Evolutionary conservation across 1,284 basidiomycete genomes (phyloP), one percentile per base, ranked within the genome.

Genomic region (Cystobasidium slooffiae): DNA sequence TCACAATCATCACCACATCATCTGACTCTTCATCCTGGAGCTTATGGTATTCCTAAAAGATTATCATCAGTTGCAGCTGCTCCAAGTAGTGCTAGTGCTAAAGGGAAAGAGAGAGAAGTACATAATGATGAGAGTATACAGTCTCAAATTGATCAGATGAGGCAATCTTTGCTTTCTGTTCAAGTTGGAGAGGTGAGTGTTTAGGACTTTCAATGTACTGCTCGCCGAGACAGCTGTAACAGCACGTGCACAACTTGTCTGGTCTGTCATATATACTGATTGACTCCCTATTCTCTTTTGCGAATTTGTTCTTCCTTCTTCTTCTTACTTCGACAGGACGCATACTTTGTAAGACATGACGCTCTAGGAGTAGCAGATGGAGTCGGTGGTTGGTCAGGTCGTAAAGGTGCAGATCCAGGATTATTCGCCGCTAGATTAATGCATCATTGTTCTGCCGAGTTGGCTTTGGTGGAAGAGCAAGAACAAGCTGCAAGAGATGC

Each of bases 301-400:
- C 46, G 10, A 44, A 46, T n/a, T 18, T 20, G 20, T 20, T 46
- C 6, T 20, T 43, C n/a, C 22, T n/a, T n/a, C 20, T 16, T 65
- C 63, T n/a, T 47, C 43, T n/a, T 16, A 22, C 22, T 20, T 14
- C 3, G 10, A 16, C 56, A 94, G 80, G 91, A 93, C 79, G 90
- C 91, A 9, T 95, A 94, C 81, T 94, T 95, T 77, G 84, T 94
- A 4, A 85, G 89, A 9, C 87, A 81, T 18, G 91, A 93, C 78
- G 90, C 91, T 6, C 88, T 94, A 83, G 93, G 92, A 18, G 90
- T 94, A 2, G 92, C 92, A 10, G 92, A 94, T 80, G 92, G 92
- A 43, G 93, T 94, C 0, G 93, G 93, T 1, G 93, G 93, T 1
- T 94, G 92, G 92, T 86, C 89, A 0, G 80, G 82, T n/a, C 86